phyloP scores from a whole-genome alignment of 1,284 basidiomycete species.

The Pseudomicrostroma phylloplanum region DNA sequence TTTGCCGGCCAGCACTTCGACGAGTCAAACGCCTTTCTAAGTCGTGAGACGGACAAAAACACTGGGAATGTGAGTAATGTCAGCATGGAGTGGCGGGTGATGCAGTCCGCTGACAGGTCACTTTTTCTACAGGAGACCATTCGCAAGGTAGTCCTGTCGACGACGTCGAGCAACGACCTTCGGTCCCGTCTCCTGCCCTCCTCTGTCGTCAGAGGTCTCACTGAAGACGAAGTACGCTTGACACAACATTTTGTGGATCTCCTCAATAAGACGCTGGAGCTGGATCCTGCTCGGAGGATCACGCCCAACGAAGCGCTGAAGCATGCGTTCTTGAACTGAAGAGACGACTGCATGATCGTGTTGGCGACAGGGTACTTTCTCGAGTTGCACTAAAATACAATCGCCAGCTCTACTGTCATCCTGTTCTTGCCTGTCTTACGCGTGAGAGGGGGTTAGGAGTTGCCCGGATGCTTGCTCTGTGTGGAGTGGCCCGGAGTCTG shows the following conservation, averaged over 20 bases:
- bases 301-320: constrained; percentile 77
- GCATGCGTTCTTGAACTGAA: constrained; percentile 65
- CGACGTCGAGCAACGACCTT: constrained; percentile 58
- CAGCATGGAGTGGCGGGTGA: background rate
- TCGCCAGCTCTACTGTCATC: too few species aligned
- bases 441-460: too few species aligned
- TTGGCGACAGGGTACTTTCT: too few species aligned
- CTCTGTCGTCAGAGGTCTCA: constrained; percentile 64
- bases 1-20: constrained; percentile 92
- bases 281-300: constrained; percentile 83
- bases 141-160: constrained; percentile 75
- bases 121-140: constrained; percentile 59
- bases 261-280: constrained; percentile 78
- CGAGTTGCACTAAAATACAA: too few species aligned
- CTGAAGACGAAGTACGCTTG: constrained; percentile 79
- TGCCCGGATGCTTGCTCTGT: too few species aligned
- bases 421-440: too few species aligned
- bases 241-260: constrained; percentile 81
- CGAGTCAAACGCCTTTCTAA: constrained; percentile 60
- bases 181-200: constrained; percentile 74
- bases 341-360: too few species aligned
- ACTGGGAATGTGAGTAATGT: constrained; percentile 23
- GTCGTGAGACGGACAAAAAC: constrained; percentile 33
- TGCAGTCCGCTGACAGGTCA: background rate
- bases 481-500: too few species aligned